Conservation (phyloP, 139 green algal genomes). For the Micractinium conductrix region DNA sequence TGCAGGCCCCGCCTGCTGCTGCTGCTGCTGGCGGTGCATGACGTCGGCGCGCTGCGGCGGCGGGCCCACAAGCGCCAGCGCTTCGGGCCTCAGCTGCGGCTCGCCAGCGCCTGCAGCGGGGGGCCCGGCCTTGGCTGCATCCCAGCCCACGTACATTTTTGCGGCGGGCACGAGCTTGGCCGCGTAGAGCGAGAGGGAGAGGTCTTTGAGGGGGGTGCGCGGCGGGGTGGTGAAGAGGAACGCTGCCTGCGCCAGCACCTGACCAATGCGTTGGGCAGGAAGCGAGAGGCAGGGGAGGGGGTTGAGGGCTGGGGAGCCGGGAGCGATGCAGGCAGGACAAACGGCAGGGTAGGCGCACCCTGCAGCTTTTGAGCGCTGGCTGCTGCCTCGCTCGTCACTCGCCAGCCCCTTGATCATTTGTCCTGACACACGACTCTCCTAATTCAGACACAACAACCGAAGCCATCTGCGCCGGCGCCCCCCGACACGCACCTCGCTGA, state of each 20-base stretch:
- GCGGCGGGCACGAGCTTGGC: constrained; percentile 50
- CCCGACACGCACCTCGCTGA: constrained; percentile 22
- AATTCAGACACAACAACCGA: too few species aligned
- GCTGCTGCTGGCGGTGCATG: not conserved
- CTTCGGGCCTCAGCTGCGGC: constrained; percentile 27
- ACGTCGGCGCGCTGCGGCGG: constrained; percentile 8
- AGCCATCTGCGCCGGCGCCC: constrained; percentile 15
- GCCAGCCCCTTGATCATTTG: too few species aligned
- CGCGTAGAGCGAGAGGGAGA: constrained; percentile 30
- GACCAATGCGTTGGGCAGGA: too few species aligned
- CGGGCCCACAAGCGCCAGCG: constrained; percentile 20
- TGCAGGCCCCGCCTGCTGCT: not conserved
- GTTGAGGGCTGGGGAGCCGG: too few species aligned
- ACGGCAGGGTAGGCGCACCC: too few species aligned
- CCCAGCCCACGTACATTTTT: constrained; percentile 41
- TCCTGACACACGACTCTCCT: too few species aligned
- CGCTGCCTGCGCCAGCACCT: not conserved
- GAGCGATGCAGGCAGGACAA: too few species aligned
- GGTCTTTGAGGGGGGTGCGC: constrained; percentile 18
- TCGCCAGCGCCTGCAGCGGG: not conserved
- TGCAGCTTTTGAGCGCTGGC: too few species aligned
- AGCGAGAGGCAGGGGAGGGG: too few species aligned
- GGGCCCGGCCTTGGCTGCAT: not conserved
- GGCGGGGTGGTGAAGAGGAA: constrained; percentile 54
- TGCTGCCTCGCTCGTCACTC: too few species aligned